Conservation (phyloP, 768 basidiomycete species). For the Fomitopsis serialis region DNA sequence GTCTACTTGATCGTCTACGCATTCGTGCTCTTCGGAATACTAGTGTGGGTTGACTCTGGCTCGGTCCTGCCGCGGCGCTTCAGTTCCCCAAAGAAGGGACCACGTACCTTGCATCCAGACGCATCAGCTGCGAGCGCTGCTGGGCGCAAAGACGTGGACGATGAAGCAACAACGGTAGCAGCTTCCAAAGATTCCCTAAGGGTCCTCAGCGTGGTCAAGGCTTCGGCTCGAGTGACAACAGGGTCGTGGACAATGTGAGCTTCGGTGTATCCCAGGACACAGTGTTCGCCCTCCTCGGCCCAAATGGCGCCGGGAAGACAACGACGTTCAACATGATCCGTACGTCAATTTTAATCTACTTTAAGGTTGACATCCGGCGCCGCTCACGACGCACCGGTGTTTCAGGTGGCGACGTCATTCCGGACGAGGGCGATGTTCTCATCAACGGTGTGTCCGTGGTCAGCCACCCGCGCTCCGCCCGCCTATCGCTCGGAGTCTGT, state of each 20-base stretch:
- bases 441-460: slow-evolving; percentile 66
- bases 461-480: slow-evolving; percentile 55
- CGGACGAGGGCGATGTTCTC: slow-evolving; percentile 62
- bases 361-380: no score
- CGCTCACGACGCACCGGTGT: no score
- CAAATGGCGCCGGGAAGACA: slow-evolving; percentile 82
- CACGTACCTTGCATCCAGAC: background rate
- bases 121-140: background rate
- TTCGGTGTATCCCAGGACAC: slow-evolving; percentile 60
- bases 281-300: slow-evolving; percentile 70
- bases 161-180: slow-evolving; percentile 44
- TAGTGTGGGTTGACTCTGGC: slow-evolving; percentile 73
- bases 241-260: slow-evolving; percentile 69
- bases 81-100: slow-evolving; percentile 16
- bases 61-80: slow-evolving; percentile 39
- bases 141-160: slow-evolving; percentile 41
- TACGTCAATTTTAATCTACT: slow-evolving; percentile 28
- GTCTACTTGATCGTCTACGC: slow-evolving; percentile 62
- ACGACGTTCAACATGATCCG: slow-evolving; percentile 80
- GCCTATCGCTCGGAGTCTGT: slow-evolving; percentile 72
- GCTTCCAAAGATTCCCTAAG: slow-evolving; percentile 53
- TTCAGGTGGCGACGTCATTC: slow-evolving; percentile 61
- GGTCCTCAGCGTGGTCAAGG: slow-evolving; percentile 58
- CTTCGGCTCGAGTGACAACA: slow-evolving; percentile 39
- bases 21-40: slow-evolving; percentile 51